Conservation (phyloP, 208 protist genomes). For the Kentomonas sorsogonicus region DNA sequence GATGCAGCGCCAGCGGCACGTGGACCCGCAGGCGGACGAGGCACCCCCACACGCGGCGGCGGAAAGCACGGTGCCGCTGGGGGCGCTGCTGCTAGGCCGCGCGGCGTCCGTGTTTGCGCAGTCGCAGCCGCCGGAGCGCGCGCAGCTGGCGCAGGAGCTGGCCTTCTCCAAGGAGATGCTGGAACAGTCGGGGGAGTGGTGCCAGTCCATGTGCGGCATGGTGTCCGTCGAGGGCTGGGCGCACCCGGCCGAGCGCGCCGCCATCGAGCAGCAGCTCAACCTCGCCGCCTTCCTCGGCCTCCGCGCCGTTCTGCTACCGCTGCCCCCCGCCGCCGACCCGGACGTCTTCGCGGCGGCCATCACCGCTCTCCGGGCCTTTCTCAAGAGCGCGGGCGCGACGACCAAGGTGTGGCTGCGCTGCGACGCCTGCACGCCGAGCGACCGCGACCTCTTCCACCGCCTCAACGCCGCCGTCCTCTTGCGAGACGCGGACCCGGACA, state of each 20-base stretch:
- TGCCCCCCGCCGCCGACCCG: slow-evolving; percentile 47
- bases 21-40: neutral
- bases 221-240: slow-evolving; percentile 39
- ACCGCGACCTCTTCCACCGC: slow-evolving; percentile 48
- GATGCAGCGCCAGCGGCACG: too few species aligned
- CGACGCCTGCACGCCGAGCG: slow-evolving; percentile 34
- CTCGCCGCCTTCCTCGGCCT: slow-evolving; percentile 70
- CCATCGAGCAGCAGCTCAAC: slow-evolving; percentile 47
- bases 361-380: slow-evolving; percentile 30
- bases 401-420: slow-evolving; percentile 73
- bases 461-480: slow-evolving; percentile 45
- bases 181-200: too few species aligned
- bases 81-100: slow-evolving; percentile 13
- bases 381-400: slow-evolving; percentile 12
- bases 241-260: slow-evolving; percentile 9
- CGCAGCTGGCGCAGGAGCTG: slow-evolving; percentile 26
- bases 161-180: too few species aligned
- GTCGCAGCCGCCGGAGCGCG: slow-evolving; percentile 3
- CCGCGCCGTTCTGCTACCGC: slow-evolving; percentile 53
- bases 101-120: neutral
- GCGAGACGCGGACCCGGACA: neutral
- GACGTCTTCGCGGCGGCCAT: too few species aligned
- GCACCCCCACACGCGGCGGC: neutral
- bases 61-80: neutral
- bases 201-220: slow-evolving; percentile 26